phyloP scores from a whole-genome alignment of 495 filamentous ascomycete genomes.

The Pseudotulostoma volvatum region DNA sequence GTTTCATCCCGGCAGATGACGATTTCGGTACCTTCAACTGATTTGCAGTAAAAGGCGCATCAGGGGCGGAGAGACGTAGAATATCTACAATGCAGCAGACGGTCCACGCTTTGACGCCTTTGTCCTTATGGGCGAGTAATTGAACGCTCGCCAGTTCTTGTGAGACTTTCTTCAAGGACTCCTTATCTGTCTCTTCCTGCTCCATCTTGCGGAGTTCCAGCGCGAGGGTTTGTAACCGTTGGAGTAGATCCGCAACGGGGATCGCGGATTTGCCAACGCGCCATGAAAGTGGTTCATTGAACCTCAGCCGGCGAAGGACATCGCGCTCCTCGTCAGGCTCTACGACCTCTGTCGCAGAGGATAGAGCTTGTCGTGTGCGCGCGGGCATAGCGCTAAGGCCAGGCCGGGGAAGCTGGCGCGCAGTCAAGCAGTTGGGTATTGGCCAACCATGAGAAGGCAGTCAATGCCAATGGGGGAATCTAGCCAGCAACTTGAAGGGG shows the following conservation, averaged over 20 bases:
- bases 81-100: constrained; percentile 88
- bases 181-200: constrained; percentile 68
- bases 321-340: constrained; percentile 16
- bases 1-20: background rate
- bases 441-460: background rate
- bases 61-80: constrained; percentile 79
- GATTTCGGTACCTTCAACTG: constrained; percentile 64
- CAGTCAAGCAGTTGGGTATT: background rate
- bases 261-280: constrained; percentile 75
- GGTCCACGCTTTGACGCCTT: constrained; percentile 75
- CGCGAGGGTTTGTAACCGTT: constrained; percentile 60
- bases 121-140: constrained; percentile 78
- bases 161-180: constrained; percentile 67
- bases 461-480: too few relatives aligned
- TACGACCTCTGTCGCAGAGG: constrained; percentile 21
- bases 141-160: constrained; percentile 76
- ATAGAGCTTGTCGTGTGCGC: constrained; percentile 31
- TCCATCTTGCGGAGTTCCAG: constrained; percentile 76
- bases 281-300: constrained; percentile 84
- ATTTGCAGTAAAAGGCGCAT: constrained; percentile 80
- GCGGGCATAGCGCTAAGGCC: constrained; percentile 23
- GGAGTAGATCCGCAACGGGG: constrained; percentile 61
- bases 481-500: too few relatives aligned
- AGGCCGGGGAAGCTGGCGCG: constrained; percentile 1
- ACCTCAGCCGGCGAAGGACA: constrained; percentile 32